phyloP scores from a whole-genome alignment of 164 flowering plant species.

The Pachysandra terminalis region DNA sequence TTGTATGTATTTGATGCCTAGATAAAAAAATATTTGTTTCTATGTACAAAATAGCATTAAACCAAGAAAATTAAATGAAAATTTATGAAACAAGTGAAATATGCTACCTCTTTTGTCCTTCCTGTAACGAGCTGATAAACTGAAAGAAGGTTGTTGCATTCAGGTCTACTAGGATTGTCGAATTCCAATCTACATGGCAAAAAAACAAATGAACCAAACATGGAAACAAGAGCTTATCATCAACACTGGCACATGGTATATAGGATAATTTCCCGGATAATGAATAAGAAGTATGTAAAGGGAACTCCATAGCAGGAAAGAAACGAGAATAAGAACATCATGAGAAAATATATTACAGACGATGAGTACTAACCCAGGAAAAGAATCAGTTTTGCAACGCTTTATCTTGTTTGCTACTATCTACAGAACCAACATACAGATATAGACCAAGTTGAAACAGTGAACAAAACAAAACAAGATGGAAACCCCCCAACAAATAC shows the following conservation, averaged over 20 bases:
- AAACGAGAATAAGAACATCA: neutral
- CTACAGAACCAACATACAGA: constrained; percentile 31
- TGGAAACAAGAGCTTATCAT: neutral
- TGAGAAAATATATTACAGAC: neutral
- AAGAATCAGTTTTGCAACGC: constrained; percentile 96
- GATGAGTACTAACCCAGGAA: constrained; percentile 53
- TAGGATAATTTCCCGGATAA: neutral
- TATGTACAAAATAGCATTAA: neutral
- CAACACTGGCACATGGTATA: neutral
- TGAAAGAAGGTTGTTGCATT: constrained; percentile 93
- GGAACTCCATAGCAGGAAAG: neutral
- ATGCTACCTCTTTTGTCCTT: constrained; percentile 75
- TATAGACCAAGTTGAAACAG: neutral
- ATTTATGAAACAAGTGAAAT: neutral
- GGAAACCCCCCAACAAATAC: neutral
- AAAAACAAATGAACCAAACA: constrained; percentile 1
- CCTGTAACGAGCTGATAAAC: constrained; percentile 82
- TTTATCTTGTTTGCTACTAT: constrained; percentile 84
- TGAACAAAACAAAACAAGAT: constrained; percentile 7
- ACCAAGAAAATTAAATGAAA: neutral
- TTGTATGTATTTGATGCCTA: too few relatives aligned
- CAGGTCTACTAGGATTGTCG: constrained; percentile 93
- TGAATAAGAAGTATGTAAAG: neutral
- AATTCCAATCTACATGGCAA: constrained; percentile 65
- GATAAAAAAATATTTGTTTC: too few relatives aligned